phyloP scores from a whole-genome alignment of 2,329 filamentous ascomycete species.

The Penicillium sp. region DNA sequence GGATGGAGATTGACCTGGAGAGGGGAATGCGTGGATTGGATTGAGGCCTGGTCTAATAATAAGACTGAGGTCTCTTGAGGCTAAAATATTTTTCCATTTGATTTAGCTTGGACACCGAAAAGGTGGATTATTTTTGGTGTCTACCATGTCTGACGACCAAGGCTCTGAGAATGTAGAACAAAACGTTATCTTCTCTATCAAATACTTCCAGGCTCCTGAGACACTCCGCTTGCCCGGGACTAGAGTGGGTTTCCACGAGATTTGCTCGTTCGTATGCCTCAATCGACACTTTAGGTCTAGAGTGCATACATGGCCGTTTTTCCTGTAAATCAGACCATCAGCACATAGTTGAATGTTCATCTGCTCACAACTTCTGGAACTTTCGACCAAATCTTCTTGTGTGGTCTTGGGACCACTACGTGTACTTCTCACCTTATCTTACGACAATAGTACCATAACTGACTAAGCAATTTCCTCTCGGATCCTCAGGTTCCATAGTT shows the following conservation, averaged over 20 bases:
- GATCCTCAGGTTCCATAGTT: neutral
- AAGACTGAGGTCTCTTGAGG: neutral
- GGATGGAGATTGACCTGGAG: neutral
- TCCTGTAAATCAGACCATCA: too few species aligned
- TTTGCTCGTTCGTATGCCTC: neutral
- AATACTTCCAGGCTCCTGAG: neutral
- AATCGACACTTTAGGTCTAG: neutral
- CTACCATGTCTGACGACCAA: neutral
- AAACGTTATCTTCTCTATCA: neutral
- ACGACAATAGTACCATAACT: neutral
- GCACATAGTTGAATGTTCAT: neutral
- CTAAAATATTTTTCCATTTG: neutral
- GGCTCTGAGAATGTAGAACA: neutral
- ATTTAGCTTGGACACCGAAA: neutral
- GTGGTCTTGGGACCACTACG: too few species aligned
- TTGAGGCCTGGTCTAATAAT: neutral
- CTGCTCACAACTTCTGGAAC: neutral
- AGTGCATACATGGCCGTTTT: too few species aligned
- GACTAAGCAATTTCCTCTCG: neutral
- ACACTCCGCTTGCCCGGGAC: neutral
- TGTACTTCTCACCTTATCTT: neutral
- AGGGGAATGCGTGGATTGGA: neutral
- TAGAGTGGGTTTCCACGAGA: neutral
- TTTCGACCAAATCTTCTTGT: too few species aligned
- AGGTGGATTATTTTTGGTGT: neutral